These are phyloP conservation scores for Hygrophila difformis DNA, from an alignment of 257 asterid genomes.

Conservation along the genomic window DNA sequence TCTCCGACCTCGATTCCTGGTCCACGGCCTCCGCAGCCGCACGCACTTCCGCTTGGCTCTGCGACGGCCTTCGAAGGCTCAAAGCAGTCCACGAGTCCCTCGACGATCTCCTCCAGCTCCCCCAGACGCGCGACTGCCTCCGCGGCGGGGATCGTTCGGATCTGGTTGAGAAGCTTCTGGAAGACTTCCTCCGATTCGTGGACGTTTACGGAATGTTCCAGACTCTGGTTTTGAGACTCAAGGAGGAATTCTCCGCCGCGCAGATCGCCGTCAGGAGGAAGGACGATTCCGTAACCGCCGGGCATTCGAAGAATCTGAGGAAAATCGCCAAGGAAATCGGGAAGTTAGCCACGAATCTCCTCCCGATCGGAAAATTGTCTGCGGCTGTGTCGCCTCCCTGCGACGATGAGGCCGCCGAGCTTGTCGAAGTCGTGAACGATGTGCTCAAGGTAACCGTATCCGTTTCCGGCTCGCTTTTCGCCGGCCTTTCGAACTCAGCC, in stretches of 20 bases:
- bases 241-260: conserved; percentile 51
- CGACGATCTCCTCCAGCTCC: conserved; percentile 76
- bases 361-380: conserved; percentile 22
- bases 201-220: conserved; percentile 69
- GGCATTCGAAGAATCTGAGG: conserved; percentile 28
- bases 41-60: conserved; percentile 45
- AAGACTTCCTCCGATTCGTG: conserved; percentile 57
- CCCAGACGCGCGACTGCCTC: conserved; percentile 62
- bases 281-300: conserved; percentile 29
- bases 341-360: conserved; percentile 22
- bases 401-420: conserved; percentile 38
- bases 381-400: conserved; percentile 6
- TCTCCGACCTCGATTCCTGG: conserved; percentile 40
- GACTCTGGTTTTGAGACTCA: conserved; percentile 41
- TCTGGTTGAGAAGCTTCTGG: conserved; percentile 60
- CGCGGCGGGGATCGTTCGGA: conserved; percentile 21
- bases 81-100: conserved; percentile 60
- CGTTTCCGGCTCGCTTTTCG: conserved; percentile 38
- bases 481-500: conserved; percentile 38
- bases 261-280: conserved; percentile 50
- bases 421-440: conserved; percentile 32
- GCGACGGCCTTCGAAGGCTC: conserved; percentile 46
- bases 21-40: conserved; percentile 16
- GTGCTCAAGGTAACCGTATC: conserved; percentile 48
- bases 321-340: conserved; percentile 53